These are phyloP conservation scores for Bauhinia variegata DNA, from an alignment of 306 rosid species.

Conservation along the genomic window DNA sequence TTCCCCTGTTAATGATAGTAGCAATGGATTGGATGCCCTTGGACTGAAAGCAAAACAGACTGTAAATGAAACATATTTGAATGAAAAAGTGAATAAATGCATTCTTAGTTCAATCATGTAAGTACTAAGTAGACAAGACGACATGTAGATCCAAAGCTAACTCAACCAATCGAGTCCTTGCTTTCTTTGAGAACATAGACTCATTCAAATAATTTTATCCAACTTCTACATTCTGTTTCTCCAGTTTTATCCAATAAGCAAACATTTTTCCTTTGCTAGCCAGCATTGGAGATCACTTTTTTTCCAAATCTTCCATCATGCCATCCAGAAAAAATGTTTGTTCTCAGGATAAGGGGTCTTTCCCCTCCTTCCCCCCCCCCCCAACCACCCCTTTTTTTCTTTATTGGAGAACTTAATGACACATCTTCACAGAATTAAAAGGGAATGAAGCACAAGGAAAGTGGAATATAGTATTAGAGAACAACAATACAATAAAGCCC, in stretches of 20 bases:
- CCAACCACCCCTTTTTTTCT: too few relatives aligned
- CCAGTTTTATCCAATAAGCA: too few relatives aligned
- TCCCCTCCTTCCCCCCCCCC: too few relatives aligned
- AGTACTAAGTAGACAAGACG: slow-evolving; percentile 23
- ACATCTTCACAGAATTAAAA: background rate
- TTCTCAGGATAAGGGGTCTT: too few relatives aligned
- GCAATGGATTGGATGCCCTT: slow-evolving; percentile 7
- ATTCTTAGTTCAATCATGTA: background rate
- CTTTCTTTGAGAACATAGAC: slow-evolving; percentile 14
- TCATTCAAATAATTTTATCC: background rate
- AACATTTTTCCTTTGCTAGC: too few relatives aligned
- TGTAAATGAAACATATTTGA: slow-evolving; percentile 10
- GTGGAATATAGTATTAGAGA: too few relatives aligned
- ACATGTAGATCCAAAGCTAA: slow-evolving; percentile 19
- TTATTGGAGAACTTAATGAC: too few relatives aligned
- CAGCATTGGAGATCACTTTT: too few relatives aligned
- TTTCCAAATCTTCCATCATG: too few relatives aligned
- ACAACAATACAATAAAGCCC: too few relatives aligned
- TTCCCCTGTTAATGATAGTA: background rate
- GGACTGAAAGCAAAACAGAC: slow-evolving; percentile 18
- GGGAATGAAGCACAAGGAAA: background rate
- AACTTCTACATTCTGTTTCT: too few relatives aligned
- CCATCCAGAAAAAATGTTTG: too few relatives aligned
- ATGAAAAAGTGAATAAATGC: background rate
- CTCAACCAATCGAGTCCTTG: background rate